Evolutionary conservation across 257 asterid species (phyloP), one percentile per base, ranked within the genome.

Genomic region (Buddleja alternifolia): DNA sequence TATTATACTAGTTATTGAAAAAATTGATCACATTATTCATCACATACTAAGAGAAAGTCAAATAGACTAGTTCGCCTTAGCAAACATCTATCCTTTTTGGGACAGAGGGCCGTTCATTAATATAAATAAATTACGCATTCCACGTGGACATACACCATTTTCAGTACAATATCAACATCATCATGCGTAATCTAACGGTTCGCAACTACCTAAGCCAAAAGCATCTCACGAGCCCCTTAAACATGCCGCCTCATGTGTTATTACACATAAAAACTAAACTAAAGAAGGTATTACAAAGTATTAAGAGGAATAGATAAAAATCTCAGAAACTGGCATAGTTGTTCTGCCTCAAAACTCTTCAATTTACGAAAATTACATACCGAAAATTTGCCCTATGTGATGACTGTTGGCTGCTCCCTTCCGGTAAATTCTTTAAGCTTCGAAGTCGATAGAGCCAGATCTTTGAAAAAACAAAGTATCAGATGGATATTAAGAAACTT

Each of bases 381-480:
- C 40, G 48, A 73, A 63, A 62, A 42, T 21, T 60, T 66, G 63
- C 36, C 73, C 77, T 85, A 93, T 72, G 99, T 93, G 71, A 93
- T 90, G 75, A 93, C 99, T 6, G 99, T 90, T 59, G 99, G 99
- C 82, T 87, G 80, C 75, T 93, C 95, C 77, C 97, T 82, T 71
- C 97, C 97, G 0, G 99, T 90, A 83, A 88, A 93, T 57, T 88
- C 96, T 80, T 85, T 83, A 66, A 93, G 84, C 86, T 85, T 90
- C 10, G 97, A 93, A 24, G 84, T 67, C 7, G 93, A 85, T 29
- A 93, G 74, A 0, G 99, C 96, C 78, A 93, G 66, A 81, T 93
- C 99, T 93, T n/a, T n/a, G n/a, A n/a, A 79, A 75, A 69, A 60
- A 62, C 24, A 66, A 16, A 60, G 5, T 29, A 29, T 29, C 34